Evolutionary conservation across 768 basidiomycete genomes (phyloP), one percentile per base, ranked within the genome.

Genomic region (Lentinula sp.): DNA sequence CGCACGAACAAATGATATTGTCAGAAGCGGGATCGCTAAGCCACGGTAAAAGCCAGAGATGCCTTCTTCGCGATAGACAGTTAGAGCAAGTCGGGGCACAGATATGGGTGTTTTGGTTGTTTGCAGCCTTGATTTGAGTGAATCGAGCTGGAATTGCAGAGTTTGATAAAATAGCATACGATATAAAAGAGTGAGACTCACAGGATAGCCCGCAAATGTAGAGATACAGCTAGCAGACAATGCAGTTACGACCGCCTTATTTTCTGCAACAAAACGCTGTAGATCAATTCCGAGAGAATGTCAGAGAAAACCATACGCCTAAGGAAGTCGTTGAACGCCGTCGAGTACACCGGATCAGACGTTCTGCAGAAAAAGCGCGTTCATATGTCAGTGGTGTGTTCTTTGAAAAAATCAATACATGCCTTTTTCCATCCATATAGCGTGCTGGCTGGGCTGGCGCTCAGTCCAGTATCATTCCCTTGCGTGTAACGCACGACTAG

Each of bases 1-100:
- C 91, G 76, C 72, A 87, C 96, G 93, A 72, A 98, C 95, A 71
- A 96, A 93, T 5, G 95, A 94, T 67, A 98, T 98, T 8, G 95
- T 96, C 74, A 94, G 80, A 59, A 98, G 83, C 51, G 96, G 95
- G 66, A 98, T 91, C 85, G 91, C 92, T 55, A 95, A 69, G 61
- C 93, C 93, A 60, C 94, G 83, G 73, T 92, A 96, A 75, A 94
- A 98, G 58, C 96, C 95, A 65, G 82, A 81, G 37, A 93, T 73
- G n/a, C 93, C 88, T 74, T 94, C 89, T 68, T 94, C 92, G 34
- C 83, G 82, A 73, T 91, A 91, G 31, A 94, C 87, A 65, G 87
- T 74, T 31, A 78, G 74, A 60, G 91, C 86, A 64, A 91, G 83
- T 68, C 78, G 81, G 31, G 86, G 84, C 58, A 96, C 85, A 7